Evolutionary conservation across 2,329 filamentous ascomycete species (phyloP), one percentile per base, ranked within the genome.

Genomic region (Amylocarpus encephaloides): DNA sequence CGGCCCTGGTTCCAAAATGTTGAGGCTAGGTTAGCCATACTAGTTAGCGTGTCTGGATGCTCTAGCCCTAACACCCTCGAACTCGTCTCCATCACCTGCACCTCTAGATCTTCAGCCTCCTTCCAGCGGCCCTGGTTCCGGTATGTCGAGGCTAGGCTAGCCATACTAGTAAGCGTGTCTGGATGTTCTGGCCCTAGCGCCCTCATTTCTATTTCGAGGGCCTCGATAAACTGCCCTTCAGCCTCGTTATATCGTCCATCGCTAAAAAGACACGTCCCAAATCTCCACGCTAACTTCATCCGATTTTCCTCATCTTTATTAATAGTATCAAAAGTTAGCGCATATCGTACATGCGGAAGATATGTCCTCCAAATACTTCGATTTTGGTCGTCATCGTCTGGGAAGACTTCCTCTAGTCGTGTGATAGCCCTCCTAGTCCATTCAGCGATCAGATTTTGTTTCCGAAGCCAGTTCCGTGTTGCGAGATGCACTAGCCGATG

Each of bases 181-280:
- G 22, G 22, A 26, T 26, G 22, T 7, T 26, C 22, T 7, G 4
- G 22, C 7, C 22, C 22, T 26, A 26, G 7, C 22, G 4, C 22
- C 22, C 22, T 26, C 22, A 4, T 26, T n/a, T 40, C 15, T 16
- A n/a, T 18, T 40, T 16, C 16, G 5, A 40, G 18, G 18, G 19
- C 46, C 35, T 43, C 18, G 6, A 49, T 19, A 35, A 43, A 43
- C 30, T 11, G 39, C 15, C 15, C 36, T 22, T 50, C 50, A 10
- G 50, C 50, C 40, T 52, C 34, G 3, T 49, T 38, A 33, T 35
- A 52, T 36, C 46, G 16, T 42, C 50, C 46, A 41, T 52, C 33
- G 22, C 36, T 40, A 40, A n/a, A n/a, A 3, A 48, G 45, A 33
- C 35, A 48, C 18, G 36, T 22, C 26, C 29, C 29, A 43, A 49